Percentiles rank a stretch among this genome's conserved stretches.
Evolutionary conservation across 148 eudicot genomes (phyloP).

Genomic region (Talinum fruticosum): DNA sequence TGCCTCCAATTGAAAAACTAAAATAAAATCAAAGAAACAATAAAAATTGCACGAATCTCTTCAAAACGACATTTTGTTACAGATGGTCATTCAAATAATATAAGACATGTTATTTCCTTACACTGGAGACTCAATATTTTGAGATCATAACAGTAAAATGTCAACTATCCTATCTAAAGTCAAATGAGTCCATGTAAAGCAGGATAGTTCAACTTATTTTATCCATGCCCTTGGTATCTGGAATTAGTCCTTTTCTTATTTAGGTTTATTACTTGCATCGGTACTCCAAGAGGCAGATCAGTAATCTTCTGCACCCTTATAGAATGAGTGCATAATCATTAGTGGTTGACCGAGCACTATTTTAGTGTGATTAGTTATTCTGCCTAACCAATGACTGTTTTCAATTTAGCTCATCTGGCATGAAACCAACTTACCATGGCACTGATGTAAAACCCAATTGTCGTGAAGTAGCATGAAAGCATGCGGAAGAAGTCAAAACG

Average conservation of each 20-base stretch:
- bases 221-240: not conserved
- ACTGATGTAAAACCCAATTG: slow-evolving; percentile 70
- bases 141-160: not conserved
- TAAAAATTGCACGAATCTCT: not conserved
- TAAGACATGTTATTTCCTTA: not conserved
- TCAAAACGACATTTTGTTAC: not conserved
- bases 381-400: not conserved
- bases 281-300: not conserved
- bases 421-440: slow-evolving; percentile 51
- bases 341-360: not conserved
- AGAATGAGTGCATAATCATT: not conserved
- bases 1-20: not conserved
- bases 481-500: slow-evolving; percentile 86
- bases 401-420: slow-evolving; percentile 4
- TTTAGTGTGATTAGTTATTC: not conserved
- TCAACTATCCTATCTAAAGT: not conserved
- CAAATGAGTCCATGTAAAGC: not conserved
- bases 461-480: slow-evolving; percentile 80
- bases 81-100: not conserved
- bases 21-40: not conserved
- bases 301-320: slow-evolving; percentile 1
- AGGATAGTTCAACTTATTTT: not conserved
- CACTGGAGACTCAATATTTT: not conserved
- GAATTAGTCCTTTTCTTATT: not conserved
- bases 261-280: not conserved